These are phyloP conservation scores for Alternaria dauci DNA, from an alignment of 2,329 filamentous ascomycete species.

Conservation along the genomic window DNA sequence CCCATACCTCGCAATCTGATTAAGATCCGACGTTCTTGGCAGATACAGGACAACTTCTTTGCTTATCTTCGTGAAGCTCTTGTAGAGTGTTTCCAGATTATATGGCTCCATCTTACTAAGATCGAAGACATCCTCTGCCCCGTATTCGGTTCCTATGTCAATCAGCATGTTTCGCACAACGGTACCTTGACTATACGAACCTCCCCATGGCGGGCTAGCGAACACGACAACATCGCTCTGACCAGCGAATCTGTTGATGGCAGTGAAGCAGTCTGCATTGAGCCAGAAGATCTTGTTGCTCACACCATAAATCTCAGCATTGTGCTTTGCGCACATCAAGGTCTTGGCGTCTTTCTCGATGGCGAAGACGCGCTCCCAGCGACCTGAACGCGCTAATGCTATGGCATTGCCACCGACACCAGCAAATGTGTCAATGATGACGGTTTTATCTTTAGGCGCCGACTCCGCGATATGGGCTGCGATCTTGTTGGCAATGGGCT, in stretches of 20 bases:
- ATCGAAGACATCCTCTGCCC: conserved; percentile 76
- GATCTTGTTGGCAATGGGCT: conserved; percentile 75
- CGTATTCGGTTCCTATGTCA: conserved; percentile 67
- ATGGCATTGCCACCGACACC: conserved; percentile 95
- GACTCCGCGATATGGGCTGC: conserved; percentile 72
- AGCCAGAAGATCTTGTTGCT: conserved; percentile 83
- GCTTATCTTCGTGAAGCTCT: conserved; percentile 50
- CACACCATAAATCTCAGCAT: conserved; percentile 86
- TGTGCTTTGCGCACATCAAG: conserved; percentile 89
- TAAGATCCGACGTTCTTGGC: conserved; percentile 65
- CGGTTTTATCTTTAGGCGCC: conserved; percentile 64
- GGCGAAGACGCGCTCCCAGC: conserved; percentile 85
- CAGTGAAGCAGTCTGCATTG: conserved; percentile 84
- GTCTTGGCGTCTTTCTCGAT: conserved; percentile 85
- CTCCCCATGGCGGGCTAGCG: conserved; percentile 78
- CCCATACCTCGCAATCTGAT: conserved; percentile 49
- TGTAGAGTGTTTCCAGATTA: conserved; percentile 58
- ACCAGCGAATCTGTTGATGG: conserved; percentile 64
- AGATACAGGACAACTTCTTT: conserved; percentile 76
- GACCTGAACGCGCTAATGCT: conserved; percentile 82
- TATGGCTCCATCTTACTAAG: conserved; percentile 90
- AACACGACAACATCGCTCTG: conserved; percentile 68
- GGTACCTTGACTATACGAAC: conserved; percentile 53
- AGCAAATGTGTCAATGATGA: conserved; percentile 87
- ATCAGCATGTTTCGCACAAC: conserved; percentile 12